phyloP scores from a whole-genome alignment of 176 grass and related monocot species.

The Oryza punctata region DNA sequence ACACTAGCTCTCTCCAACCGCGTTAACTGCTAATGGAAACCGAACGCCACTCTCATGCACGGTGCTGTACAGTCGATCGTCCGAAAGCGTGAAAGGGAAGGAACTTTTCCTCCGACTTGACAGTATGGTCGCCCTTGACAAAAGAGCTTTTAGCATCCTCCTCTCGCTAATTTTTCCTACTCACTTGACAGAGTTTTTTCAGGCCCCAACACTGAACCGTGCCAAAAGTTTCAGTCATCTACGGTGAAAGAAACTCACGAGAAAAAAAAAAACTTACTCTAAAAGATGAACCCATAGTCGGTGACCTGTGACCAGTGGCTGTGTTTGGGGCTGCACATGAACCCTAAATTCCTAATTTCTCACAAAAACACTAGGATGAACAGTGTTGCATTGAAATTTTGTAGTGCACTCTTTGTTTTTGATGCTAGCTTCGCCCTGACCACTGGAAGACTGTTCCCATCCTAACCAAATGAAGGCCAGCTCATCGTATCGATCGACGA shows the following conservation, averaged over 20 bases:
- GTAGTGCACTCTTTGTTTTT: too few relatives aligned
- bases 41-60: not conserved
- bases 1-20: not conserved
- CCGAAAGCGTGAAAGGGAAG: not conserved
- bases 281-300: not conserved
- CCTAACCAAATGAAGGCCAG: too few relatives aligned
- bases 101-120: not conserved
- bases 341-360: too few relatives aligned
- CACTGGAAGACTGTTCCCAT: too few relatives aligned
- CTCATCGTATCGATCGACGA: too few relatives aligned
- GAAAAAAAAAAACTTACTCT: not conserved
- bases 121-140: not conserved
- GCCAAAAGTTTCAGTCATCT: not conserved
- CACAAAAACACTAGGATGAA: too few relatives aligned
- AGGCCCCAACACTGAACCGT: not conserved
- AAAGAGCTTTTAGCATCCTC: not conserved
- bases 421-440: too few relatives aligned
- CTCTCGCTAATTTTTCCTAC: not conserved
- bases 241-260: not conserved
- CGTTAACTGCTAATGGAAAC: not conserved
- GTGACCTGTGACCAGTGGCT: too few relatives aligned
- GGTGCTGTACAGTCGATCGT: not conserved
- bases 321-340: too few relatives aligned
- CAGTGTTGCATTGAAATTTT: too few relatives aligned
- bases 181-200: not conserved